Evolutionary conservation across 768 basidiomycete species (phyloP), one percentile per base, ranked within the genome.

Genomic region (Pleurotus tuber-regium): DNA sequence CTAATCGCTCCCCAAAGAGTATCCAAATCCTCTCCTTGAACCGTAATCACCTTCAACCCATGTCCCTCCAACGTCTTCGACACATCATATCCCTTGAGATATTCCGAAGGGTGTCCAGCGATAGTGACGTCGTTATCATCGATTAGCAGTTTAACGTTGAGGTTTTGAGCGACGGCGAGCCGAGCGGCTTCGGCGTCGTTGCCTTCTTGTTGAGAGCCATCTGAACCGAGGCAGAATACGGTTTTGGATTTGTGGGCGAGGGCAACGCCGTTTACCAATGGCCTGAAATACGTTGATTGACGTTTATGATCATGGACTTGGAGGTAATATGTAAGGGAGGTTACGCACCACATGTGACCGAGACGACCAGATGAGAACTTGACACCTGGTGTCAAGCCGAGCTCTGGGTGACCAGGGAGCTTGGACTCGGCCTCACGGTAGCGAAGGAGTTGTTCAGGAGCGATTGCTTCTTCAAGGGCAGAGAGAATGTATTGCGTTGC

Each of bases 81-180:
- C 28, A 92, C 61, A 46, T 83, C 76, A 69, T 82, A 94, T 19
- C 91, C 91, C 63, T 84, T 84, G 59, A 92, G 80, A 63, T 93
- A 93, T 43, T 92, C 68, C 11, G 89, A 92, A 3, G 92, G 92
- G 61, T 93, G 90, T 0, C 92, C 92, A n/a, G 91, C 84, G 54
- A 93, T 94, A 6, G 91, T 93, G 57, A 93, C 91, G 63, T 94
- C 86, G 69, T 94, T 93, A 69, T 92, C 89, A 59, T 94, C 92
- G 56, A 94, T 85, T 65, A 93, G 67, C 51, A 93, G 73, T 69
- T 94, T 94, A 66, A 94, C 80, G 64, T 92, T 91, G 59, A 94
- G 73, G 36, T 74, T 68, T 63, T 92, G 84, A 2, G 92, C 91
- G 35, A 92, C 92, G 14, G 92, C 91, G 26, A 94, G 76, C 14